Conservation (phyloP, 2,329 filamentous ascomycete genomes). For the Rhynchosporium graminicola region DNA sequence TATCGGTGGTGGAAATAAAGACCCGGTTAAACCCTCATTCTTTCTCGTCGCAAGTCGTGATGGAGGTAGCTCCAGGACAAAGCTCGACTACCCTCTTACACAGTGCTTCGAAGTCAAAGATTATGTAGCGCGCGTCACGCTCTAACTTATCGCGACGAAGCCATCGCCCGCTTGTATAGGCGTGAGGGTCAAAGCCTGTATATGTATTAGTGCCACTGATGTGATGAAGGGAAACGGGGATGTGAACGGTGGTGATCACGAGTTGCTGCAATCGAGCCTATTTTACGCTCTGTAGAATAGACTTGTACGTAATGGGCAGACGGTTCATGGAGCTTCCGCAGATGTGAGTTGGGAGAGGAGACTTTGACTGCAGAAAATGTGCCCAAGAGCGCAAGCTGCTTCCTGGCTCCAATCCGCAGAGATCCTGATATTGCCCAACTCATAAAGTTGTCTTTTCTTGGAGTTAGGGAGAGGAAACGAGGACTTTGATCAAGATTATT, state of each 20-base stretch:
- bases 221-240: constrained; percentile 5
- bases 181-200: constrained; percentile 33
- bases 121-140: constrained; percentile 41
- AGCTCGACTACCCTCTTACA: constrained; percentile 42
- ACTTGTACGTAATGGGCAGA: neutral
- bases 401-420: neutral
- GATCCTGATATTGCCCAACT: neutral
- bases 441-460: neutral
- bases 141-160: constrained; percentile 43
- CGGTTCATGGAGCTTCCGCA: neutral
- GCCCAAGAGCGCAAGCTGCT: constrained; percentile 10
- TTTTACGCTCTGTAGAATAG: constrained; percentile 4
- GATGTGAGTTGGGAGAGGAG: neutral
- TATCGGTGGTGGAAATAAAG: constrained; percentile 46
- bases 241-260: neutral
- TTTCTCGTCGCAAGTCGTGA: constrained; percentile 44
- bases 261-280: constrained; percentile 7
- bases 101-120: constrained; percentile 46
- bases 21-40: constrained; percentile 49
- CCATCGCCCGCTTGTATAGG: constrained; percentile 44
- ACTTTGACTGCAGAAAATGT: neutral
- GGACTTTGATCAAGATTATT: neutral
- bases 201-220: constrained; percentile 9
- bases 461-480: neutral
- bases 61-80: constrained; percentile 41